Percentiles rank a stretch among this genome's conserved stretches.
Conservation (phyloP, 2,329 filamentous ascomycete species). For the Hypoxylon sp. region DNA sequence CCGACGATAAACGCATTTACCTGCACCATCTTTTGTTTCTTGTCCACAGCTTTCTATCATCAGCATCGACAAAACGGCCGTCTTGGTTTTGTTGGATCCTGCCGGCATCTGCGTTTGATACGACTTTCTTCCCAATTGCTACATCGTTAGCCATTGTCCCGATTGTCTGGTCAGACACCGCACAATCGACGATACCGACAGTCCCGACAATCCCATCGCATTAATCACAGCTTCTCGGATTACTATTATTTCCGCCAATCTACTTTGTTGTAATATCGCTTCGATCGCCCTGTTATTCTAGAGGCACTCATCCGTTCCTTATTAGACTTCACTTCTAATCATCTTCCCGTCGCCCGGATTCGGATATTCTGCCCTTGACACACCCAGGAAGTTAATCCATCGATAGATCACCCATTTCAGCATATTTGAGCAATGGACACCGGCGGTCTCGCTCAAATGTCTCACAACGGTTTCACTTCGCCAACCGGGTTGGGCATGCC, state of each 20-base stretch:
- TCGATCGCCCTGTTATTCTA: slow-evolving; percentile 46
- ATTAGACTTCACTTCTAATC: slow-evolving; percentile 50
- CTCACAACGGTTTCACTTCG: slow-evolving; percentile 83
- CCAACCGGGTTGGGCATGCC: slow-evolving; percentile 80
- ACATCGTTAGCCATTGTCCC: slow-evolving; percentile 30
- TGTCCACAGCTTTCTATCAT: slow-evolving; percentile 49
- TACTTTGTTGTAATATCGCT: slow-evolving; percentile 53
- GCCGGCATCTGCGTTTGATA: slow-evolving; percentile 53
- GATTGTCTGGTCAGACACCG: slow-evolving; percentile 40
- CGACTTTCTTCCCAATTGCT: slow-evolving; percentile 45
- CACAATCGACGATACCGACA: slow-evolving; percentile 25
- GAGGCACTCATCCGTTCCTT: slow-evolving; percentile 52
- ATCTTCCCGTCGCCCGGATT: slow-evolving; percentile 24
- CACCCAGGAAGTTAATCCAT: slow-evolving; percentile 38
- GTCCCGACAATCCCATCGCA: slow-evolving; percentile 40
- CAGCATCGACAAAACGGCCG: slow-evolving; percentile 43
- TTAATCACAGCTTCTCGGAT: slow-evolving; percentile 46
- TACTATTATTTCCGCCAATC: slow-evolving; percentile 39
- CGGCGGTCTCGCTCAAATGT: slow-evolving; percentile 99
- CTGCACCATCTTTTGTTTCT: slow-evolving; percentile 49
- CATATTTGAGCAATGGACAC: slow-evolving; percentile 77
- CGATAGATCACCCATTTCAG: slow-evolving; percentile 39
- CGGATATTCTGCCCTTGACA: slow-evolving; percentile 41
- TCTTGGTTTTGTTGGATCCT: slow-evolving; percentile 49
- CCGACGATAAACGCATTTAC: slow-evolving; percentile 39